phyloP scores from a whole-genome alignment of 208 protist species.

The Angomonas ambiguus region DNA sequence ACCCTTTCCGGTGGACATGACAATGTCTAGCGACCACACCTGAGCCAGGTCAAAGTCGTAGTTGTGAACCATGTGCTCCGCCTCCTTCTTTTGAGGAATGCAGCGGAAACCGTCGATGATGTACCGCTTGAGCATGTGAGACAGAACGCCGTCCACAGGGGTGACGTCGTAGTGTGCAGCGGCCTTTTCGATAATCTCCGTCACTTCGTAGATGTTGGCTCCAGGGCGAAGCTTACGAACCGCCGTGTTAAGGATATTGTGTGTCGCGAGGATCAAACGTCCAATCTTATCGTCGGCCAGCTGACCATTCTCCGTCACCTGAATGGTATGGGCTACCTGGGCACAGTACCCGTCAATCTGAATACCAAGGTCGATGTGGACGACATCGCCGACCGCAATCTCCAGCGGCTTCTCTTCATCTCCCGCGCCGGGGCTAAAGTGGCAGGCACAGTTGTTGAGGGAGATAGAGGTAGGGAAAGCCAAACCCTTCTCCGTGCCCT shows the following conservation, averaged over 20 bases:
- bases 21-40: conserved; percentile 91
- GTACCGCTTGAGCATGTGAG: conserved; percentile 97
- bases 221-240: conserved; percentile 88
- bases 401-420: conserved; percentile 79
- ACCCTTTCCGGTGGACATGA: conserved; percentile 84
- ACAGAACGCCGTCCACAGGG: conserved; percentile 96
- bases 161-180: conserved; percentile 92
- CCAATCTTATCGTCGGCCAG: conserved; percentile 86
- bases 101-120: conserved; percentile 97
- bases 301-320: conserved; percentile 86
- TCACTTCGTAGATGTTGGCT: conserved; percentile 88
- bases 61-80: conserved; percentile 94
- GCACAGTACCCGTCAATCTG: conserved; percentile 98
- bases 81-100: conserved; percentile 87
- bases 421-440: conserved; percentile 94
- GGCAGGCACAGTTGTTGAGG: conserved; percentile 97
- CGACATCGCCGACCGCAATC: conserved; percentile 92
- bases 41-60: conserved; percentile 88
- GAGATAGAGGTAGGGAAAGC: conserved; percentile 99
- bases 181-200: conserved; percentile 94
- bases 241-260: conserved; percentile 93
- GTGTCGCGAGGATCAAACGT: conserved; percentile 94
- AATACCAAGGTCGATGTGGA: conserved; percentile 98
- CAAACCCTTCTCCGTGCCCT: conserved; percentile 95
- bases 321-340: conserved; percentile 94